Base-by-base conservation (phyloP, 2,329 filamentous ascomycete genomes). In the Bipolaris gigantea region DNA sequence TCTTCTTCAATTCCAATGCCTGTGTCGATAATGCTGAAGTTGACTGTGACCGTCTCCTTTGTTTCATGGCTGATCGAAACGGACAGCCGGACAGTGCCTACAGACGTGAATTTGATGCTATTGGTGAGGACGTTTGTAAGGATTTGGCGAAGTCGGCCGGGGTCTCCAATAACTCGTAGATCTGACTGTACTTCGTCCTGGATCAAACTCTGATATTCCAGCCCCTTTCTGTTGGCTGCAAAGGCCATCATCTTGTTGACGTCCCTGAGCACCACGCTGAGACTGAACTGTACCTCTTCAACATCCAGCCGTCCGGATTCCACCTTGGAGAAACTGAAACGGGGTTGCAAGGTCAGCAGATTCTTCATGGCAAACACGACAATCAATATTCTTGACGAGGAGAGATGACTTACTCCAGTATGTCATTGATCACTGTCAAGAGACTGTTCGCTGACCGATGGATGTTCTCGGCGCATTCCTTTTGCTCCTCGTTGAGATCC, bases 181-280 rank as follows among this genome's bases (percentile, higher is more conserved):
- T 90, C 85, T 30, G 81, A 80, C 45, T 83, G 82, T 7, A 89
- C 83, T 39, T 86, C 82, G 1, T 80, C 76, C 6, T 85, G 81
- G 48, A 90, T 83, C 41, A 88, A 83, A 25, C 82, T 85, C 35
- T 83, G 80, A 66, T 92, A 92, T 8, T 84, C 85, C 4, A 96
- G 78, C 38, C 89, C 89, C 67, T 95, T 90, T 30, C 89, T 84
- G 64, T 89, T 84, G 1, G 92, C 91, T 1, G 89, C 90, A 64
- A 95, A 95, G 38, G 88, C 86, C 62, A 95, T 83, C 90, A 95
- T 94, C 70, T 92, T 91, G 48, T 86, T 89, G 18, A 94, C 89
- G 68, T 95, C 91, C 42, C 86, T 82, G 6, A 92, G 83, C 11
- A 91, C 85, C 1, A 90, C 80, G 0, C 86, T 86, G 2, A 92